A percentile compares a stretch with the other conserved stretches of the same genome.
These are phyloP conservation scores for Picochlorum sp. DNA, from an alignment of 139 green algal species.

Conservation along the genomic window DNA sequence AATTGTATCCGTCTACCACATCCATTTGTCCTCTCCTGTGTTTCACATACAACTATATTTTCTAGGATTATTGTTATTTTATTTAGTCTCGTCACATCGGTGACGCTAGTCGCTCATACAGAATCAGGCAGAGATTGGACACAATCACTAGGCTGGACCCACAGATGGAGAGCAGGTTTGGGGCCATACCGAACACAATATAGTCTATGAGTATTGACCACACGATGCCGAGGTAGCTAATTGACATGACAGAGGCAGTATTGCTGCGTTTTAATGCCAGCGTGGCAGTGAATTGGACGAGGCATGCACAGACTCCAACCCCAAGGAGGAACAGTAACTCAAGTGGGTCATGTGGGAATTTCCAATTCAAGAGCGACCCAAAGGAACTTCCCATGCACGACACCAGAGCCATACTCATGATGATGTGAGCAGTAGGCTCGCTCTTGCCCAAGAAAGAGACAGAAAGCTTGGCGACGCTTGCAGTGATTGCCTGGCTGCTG, in stretches of 20 bases:
- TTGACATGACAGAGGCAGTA: not conserved
- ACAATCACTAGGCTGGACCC: not conserved
- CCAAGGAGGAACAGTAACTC: not conserved
- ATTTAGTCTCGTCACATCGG: not conserved
- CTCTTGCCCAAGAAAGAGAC: not conserved
- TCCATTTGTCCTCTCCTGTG: constrained; percentile 19
- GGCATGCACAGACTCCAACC: not conserved
- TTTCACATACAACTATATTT: not conserved
- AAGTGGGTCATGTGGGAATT: not conserved
- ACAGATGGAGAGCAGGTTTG: not conserved
- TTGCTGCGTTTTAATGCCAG: not conserved
- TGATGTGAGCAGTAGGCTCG: not conserved
- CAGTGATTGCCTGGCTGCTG: not conserved
- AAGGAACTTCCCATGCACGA: not conserved
- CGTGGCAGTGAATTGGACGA: not conserved
- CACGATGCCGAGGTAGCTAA: not conserved
- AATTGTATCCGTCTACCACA: constrained; percentile 14
- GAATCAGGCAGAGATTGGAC: not conserved
- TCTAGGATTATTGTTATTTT: too few relatives aligned
- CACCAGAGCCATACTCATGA: not conserved
- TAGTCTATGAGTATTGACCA: not conserved
- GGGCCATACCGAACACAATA: not conserved
- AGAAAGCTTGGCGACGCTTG: not conserved
- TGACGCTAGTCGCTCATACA: not conserved
- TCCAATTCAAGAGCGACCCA: not conserved